Evolutionary conservation across 192 early-diverging fungal species (phyloP).

Genomic region (Mortierella claussenii): DNA sequence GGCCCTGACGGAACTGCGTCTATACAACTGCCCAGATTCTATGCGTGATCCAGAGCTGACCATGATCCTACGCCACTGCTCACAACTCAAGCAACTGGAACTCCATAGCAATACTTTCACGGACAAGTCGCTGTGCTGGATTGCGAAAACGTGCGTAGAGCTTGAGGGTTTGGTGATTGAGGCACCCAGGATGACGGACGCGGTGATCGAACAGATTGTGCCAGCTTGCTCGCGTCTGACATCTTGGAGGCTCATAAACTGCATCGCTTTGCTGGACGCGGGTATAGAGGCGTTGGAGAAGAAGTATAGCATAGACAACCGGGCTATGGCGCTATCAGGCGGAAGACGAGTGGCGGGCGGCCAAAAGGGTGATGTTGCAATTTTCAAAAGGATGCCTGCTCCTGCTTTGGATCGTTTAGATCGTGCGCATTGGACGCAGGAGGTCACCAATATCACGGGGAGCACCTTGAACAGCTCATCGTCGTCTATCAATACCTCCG

Average conservation of each 20-base stretch:
- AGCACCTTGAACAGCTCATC: neutral
- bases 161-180: conserved; percentile 27
- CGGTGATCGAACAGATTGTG: conserved; percentile 14
- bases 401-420: too few species aligned
- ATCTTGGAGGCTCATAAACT: conserved; percentile 33
- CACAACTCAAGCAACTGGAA: conserved; percentile 26
- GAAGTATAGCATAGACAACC: neutral
- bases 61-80: conserved; percentile 7
- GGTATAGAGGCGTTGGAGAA: conserved; percentile 9
- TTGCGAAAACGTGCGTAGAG: conserved; percentile 21
- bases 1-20: conserved; percentile 11
- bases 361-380: neutral
- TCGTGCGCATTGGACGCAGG: neutral
- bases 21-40: conserved; percentile 23
- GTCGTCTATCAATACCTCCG: neutral
- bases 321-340: neutral
- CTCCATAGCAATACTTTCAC: conserved; percentile 40
- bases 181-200: conserved; percentile 23
- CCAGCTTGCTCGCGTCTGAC: conserved; percentile 12
- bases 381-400: neutral
- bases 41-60: conserved; percentile 22
- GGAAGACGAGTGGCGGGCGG: too few species aligned
- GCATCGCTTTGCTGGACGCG: conserved; percentile 2
- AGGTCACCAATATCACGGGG: neutral
- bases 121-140: conserved; percentile 29